A percentile compares a stretch with the other conserved stretches of the same genome.
These are phyloP conservation scores for Schizophyllum commune DNA, from an alignment of 1,284 basidiomycete genomes.

Conservation along the genomic window DNA sequence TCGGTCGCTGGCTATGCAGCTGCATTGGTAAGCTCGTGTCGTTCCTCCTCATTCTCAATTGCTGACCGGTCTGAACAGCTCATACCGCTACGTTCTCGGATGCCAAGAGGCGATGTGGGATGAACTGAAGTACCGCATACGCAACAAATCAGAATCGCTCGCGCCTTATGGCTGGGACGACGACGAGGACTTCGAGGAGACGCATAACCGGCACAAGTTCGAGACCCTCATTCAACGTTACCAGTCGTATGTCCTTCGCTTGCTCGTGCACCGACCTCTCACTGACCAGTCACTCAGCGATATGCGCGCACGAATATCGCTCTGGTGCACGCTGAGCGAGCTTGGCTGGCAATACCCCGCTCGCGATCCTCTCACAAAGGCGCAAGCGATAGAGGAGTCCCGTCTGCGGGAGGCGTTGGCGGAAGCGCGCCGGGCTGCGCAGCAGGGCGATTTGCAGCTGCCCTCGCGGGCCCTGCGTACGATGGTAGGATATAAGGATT, in stretches of 20 bases:
- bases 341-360: constrained; percentile 56
- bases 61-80: constrained; percentile 9
- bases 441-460: constrained; percentile 47
- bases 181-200: constrained; percentile 49
- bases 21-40: constrained; percentile 32
- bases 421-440: constrained; percentile 35
- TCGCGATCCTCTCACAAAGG: constrained; percentile 55
- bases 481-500: constrained; percentile 50
- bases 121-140: constrained; percentile 54
- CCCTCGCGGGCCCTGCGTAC: constrained; percentile 55
- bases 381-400: constrained; percentile 62
- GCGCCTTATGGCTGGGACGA: constrained; percentile 60
- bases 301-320: constrained; percentile 57
- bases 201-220: constrained; percentile 50
- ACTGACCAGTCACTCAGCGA: constrained; percentile 34
- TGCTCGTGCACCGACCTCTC: not conserved
- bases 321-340: constrained; percentile 58
- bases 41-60: too few relatives aligned
- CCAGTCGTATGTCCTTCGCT: constrained; percentile 35
- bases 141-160: constrained; percentile 43
- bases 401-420: constrained; percentile 55
- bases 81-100: constrained; percentile 56
- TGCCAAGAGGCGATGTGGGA: constrained; percentile 79
- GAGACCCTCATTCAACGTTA: constrained; percentile 59
- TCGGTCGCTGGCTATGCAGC: constrained; percentile 62